Percentiles rank a stretch among this genome's conserved stretches.
Evolutionary conservation across 352 stramenopile species (phyloP).

Genomic region (Phytophthora ramorum): DNA sequence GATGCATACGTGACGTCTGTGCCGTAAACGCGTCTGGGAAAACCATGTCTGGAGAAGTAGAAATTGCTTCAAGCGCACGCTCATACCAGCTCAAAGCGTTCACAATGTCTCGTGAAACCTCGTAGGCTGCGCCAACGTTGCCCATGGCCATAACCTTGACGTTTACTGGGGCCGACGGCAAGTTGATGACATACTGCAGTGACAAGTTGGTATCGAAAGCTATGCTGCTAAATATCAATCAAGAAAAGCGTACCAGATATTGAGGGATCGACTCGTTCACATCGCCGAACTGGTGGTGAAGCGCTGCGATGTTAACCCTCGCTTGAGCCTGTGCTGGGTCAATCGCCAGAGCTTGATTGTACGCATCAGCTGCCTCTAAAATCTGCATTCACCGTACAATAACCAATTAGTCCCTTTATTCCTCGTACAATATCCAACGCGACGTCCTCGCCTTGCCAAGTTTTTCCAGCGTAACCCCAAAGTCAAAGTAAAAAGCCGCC

Average conservation of each 20-base stretch:
- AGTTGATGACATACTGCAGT: conserved; percentile 39
- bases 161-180: conserved; percentile 12
- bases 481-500: conserved; percentile 60
- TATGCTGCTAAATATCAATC: background rate
- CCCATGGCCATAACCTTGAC: conserved; percentile 46
- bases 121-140: conserved; percentile 60
- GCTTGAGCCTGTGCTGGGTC: conserved; percentile 41
- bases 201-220: conserved; percentile 5
- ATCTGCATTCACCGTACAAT: conserved; percentile 34
- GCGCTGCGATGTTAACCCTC: conserved; percentile 70
- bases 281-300: conserved; percentile 70
- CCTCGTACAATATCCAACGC: background rate
- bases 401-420: conserved; percentile 10
- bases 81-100: conserved; percentile 43
- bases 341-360: conserved; percentile 47
- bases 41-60: conserved; percentile 6
- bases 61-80: conserved; percentile 21
- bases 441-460: conserved; percentile 48
- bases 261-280: conserved; percentile 54
- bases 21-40: conserved; percentile 18
- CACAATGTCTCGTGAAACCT: conserved; percentile 41
- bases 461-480: conserved; percentile 53
- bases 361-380: conserved; percentile 48
- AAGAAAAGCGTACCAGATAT: conserved; percentile 46
- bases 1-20: conserved; percentile 18